These are phyloP conservation scores for Chaetomiaceae sp. DNA, from an alignment of 2,329 filamentous ascomycete species.

Conservation along the genomic window DNA sequence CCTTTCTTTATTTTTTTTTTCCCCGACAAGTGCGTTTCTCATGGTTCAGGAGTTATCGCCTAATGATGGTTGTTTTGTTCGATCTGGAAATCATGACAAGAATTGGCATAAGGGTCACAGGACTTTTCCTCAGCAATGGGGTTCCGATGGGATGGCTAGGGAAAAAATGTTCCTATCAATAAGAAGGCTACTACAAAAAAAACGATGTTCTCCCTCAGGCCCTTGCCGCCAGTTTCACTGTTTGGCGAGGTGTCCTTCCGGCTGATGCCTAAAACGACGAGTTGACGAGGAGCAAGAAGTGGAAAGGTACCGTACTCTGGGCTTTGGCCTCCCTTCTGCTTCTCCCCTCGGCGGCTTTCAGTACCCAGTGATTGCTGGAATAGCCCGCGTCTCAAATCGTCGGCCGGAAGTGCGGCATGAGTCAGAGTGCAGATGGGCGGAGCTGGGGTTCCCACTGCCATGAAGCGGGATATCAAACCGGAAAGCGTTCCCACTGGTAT, in stretches of 20 bases:
- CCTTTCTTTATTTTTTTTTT: background rate
- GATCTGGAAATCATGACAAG: background rate
- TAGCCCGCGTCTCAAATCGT: background rate
- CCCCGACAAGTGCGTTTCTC: background rate
- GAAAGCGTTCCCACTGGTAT: constrained; percentile 22
- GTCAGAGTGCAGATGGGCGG: constrained; percentile 2
- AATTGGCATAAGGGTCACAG: constrained; percentile 16
- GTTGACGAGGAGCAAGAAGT: background rate
- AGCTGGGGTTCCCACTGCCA: background rate
- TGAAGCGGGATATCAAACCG: constrained; percentile 10
- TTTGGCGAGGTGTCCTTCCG: background rate
- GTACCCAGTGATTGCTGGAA: background rate
- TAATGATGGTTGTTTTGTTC: background rate
- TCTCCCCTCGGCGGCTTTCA: background rate
- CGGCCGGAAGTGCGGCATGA: background rate
- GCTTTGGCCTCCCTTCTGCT: background rate
- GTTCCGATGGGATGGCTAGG: background rate
- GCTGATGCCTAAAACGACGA: background rate
- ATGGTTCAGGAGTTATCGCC: background rate
- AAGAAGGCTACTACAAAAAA: constrained; percentile 5
- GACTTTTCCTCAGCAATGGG: constrained; percentile 20
- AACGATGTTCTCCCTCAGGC: background rate
- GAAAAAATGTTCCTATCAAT: background rate
- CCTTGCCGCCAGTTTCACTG: background rate
- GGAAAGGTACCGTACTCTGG: background rate